A percentile compares a stretch with the other conserved stretches of the same genome.
Evolutionary conservation across 176 grass and related monocot genomes (phyloP).

Genomic region (Oryza rufipogon): DNA sequence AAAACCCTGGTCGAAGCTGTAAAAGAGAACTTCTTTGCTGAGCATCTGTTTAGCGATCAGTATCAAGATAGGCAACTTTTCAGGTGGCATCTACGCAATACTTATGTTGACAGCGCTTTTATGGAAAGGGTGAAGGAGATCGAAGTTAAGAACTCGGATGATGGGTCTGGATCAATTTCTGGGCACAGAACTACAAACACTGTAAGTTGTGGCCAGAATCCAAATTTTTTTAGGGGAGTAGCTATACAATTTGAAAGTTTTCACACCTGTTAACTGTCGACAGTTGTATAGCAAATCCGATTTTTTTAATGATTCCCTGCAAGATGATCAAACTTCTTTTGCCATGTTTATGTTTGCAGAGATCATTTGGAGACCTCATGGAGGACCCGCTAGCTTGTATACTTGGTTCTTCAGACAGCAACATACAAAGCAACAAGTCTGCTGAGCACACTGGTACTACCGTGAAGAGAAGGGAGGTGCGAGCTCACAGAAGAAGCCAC

Average conservation of each 20-base stretch:
- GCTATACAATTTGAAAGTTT: too few relatives aligned
- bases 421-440: slow-evolving; percentile 36
- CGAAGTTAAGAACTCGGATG: slow-evolving; percentile 25
- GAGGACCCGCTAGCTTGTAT: slow-evolving; percentile 68
- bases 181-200: slow-evolving; percentile 29
- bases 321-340: slow-evolving; percentile 1
- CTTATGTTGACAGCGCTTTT: slow-evolving; percentile 45
- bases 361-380: slow-evolving; percentile 49
- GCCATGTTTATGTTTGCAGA: slow-evolving; percentile 32
- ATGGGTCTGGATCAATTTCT: slow-evolving; percentile 34
- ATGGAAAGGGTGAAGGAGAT: slow-evolving; percentile 45
- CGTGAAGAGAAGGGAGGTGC: slow-evolving; percentile 43
- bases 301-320: neutral
- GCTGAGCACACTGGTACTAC: slow-evolving; percentile 16
- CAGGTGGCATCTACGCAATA: slow-evolving; percentile 58
- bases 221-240: too few relatives aligned
- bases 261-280: too few relatives aligned
- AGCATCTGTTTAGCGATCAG: slow-evolving; percentile 73
- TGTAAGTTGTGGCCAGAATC: slow-evolving; percentile 16
- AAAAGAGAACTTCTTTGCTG: slow-evolving; percentile 65
- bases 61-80: slow-evolving; percentile 65
- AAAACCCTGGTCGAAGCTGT: slow-evolving; percentile 46
- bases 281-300: neutral
- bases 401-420: slow-evolving; percentile 50
- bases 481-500: slow-evolving; percentile 44